Evolutionary conservation across 495 filamentous ascomycete genomes (phyloP).

Genomic region (Daldinia caldariorum): DNA sequence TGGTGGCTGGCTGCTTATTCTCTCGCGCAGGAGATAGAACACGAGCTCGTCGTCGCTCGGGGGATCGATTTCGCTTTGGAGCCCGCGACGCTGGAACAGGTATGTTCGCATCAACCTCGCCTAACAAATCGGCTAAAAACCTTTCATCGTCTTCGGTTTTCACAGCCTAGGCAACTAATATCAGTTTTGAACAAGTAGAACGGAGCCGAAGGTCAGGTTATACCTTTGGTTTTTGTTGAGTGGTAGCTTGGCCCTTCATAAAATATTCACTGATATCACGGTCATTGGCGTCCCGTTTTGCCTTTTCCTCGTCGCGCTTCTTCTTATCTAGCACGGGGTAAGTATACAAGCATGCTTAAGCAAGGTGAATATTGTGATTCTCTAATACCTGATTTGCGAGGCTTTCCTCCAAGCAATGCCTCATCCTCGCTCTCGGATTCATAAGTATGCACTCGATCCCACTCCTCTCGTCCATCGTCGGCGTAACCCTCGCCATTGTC

Average conservation of each 20-base stretch:
- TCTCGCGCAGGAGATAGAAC: slow-evolving; percentile 77
- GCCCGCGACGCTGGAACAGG: slow-evolving; percentile 62
- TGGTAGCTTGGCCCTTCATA: slow-evolving; percentile 72
- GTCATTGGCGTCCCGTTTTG: slow-evolving; percentile 85
- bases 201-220: background rate
- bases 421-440: slow-evolving; percentile 80
- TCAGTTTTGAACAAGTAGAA: background rate
- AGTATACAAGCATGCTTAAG: slow-evolving; percentile 6
- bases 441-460: slow-evolving; percentile 77
- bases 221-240: slow-evolving; percentile 84
- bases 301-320: slow-evolving; percentile 88
- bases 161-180: slow-evolving; percentile 49
- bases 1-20: slow-evolving; percentile 53
- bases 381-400: slow-evolving; percentile 57
- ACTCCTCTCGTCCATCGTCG: slow-evolving; percentile 96
- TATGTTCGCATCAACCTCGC: slow-evolving; percentile 86
- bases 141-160: slow-evolving; percentile 86
- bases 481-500: slow-evolving; percentile 94
- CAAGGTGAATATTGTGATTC: background rate
- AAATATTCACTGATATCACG: slow-evolving; percentile 95
- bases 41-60: slow-evolving; percentile 78
- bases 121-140: slow-evolving; percentile 85
- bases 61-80: slow-evolving; percentile 73
- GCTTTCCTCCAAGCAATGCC: slow-evolving; percentile 67
- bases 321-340: slow-evolving; percentile 69